phyloP scores from a whole-genome alignment of 2,329 filamentous ascomycete genomes.

The Exophiala sp. region DNA sequence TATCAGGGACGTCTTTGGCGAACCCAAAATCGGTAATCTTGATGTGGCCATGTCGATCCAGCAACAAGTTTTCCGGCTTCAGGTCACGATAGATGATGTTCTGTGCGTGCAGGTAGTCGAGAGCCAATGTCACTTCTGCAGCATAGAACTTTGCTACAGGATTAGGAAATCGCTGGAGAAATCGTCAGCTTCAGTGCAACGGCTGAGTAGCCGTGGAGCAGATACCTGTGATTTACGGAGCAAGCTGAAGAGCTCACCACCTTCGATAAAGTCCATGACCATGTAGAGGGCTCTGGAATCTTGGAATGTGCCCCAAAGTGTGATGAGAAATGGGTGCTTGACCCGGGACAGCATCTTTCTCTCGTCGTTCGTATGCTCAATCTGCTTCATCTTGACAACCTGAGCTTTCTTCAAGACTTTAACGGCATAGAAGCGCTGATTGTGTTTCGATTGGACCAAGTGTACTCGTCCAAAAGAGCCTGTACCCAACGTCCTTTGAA shows the following conservation, averaged over 20 bases:
- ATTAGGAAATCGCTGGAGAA: conserved; percentile 85
- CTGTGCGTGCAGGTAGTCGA: conserved; percentile 91
- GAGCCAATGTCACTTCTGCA: conserved; percentile 88
- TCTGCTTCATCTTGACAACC: conserved; percentile 99
- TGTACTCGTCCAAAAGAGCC: conserved; percentile 97
- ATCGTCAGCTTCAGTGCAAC: conserved; percentile 10
- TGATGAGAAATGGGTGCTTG: conserved; percentile 96
- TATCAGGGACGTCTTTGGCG: conserved; percentile 95
- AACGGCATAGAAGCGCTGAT: conserved; percentile 95
- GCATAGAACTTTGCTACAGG: conserved; percentile 99
- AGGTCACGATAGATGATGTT: conserved; percentile 98
- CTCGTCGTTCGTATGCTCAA: conserved; percentile 99
- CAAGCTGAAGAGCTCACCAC: conserved; percentile 93
- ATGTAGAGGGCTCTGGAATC: conserved; percentile 96
- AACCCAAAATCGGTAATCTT: conserved; percentile 99
- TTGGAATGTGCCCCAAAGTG: conserved; percentile 97
- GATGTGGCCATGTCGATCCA: conserved; percentile 88
- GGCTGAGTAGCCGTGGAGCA: conserved; percentile 5
- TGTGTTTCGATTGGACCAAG: conserved; percentile 95
- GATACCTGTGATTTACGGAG: conserved; percentile 84
- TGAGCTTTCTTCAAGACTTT: conserved; percentile 98
- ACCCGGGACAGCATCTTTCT: conserved; percentile 92
- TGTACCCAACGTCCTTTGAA: conserved; percentile 88
- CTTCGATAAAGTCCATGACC: conserved; percentile 99
- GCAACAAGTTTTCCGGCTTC: conserved; percentile 88